Evolutionary conservation across 179 eudicot genomes (phyloP).

Genomic region (Beta corolliflora): DNA sequence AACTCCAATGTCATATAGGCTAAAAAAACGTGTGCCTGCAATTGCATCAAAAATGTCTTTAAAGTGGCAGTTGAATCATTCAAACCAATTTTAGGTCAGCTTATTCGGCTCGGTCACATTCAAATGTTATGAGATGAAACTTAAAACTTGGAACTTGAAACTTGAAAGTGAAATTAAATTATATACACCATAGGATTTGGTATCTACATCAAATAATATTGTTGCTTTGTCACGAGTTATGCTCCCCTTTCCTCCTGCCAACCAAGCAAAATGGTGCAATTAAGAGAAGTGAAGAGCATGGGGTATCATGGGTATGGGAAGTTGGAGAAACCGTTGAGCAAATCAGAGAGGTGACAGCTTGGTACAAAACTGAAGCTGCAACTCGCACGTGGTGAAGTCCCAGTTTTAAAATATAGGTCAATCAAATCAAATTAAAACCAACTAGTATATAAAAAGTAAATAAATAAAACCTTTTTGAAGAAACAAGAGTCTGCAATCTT

Average conservation of each 20-base stretch:
- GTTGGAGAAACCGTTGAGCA: conserved; percentile 9
- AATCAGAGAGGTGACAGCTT: conserved; percentile 11
- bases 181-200: too few species aligned
- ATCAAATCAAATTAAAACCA: conserved; percentile 13
- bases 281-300: conserved; percentile 29
- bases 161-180: too few species aligned
- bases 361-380: conserved; percentile 12
- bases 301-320: conserved; percentile 28
- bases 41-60: too few species aligned
- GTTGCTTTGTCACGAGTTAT: neutral
- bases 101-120: too few species aligned
- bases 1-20: too few species aligned
- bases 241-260: conserved; percentile 24
- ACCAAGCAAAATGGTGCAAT: conserved; percentile 26
- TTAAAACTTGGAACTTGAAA: too few species aligned
- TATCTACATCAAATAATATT: too few species aligned
- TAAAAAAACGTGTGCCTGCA: too few species aligned
- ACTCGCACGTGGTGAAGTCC: conserved; percentile 18
- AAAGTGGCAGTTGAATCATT: too few species aligned
- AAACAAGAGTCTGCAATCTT: neutral
- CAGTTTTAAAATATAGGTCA: neutral
- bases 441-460: neutral
- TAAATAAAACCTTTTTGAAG: neutral
- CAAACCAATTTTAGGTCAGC: too few species aligned
- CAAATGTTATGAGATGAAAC: too few species aligned